Evolutionary conservation across 495 filamentous ascomycete genomes (phyloP).

Genomic region (Elaphomyces granulatus): DNA sequence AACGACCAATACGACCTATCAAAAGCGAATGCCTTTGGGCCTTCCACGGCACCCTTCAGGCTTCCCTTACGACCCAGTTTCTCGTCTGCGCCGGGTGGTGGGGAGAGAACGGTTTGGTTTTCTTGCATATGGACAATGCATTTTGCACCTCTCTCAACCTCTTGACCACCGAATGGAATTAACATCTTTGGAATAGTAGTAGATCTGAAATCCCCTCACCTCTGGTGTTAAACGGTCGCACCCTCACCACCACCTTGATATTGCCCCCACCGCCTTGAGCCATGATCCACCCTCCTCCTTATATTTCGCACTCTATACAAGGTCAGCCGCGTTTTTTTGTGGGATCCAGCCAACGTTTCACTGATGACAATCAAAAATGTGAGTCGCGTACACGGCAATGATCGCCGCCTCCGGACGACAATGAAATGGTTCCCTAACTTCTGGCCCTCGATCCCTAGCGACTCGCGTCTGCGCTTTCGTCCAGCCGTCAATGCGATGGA

Average conservation of each 20-base stretch:
- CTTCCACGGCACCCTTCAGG: constrained; percentile 54
- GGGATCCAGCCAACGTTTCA: not conserved
- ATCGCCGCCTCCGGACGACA: constrained; percentile 20
- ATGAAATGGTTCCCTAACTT: not conserved
- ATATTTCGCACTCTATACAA: constrained; percentile 11
- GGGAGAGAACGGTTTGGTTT: constrained; percentile 72
- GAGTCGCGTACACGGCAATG: constrained; percentile 27
- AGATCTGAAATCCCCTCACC: constrained; percentile 37
- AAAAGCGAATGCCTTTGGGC: constrained; percentile 83
- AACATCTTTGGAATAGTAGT: not conserved
- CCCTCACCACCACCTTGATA: constrained; percentile 98
- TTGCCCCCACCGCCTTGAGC: constrained; percentile 77
- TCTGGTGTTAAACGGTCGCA: constrained; percentile 83
- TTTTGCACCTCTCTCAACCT: constrained; percentile 84
- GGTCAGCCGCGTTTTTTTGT: not conserved
- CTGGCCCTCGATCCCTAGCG: too few species aligned
- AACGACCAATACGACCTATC: constrained; percentile 98
- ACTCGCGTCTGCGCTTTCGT: too few species aligned
- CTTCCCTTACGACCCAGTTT: constrained; percentile 43
- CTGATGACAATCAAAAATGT: constrained; percentile 8
- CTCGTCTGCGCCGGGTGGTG: constrained; percentile 52
- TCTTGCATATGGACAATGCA: constrained; percentile 96
- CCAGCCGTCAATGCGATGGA: too few species aligned
- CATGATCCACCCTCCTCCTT: constrained; percentile 41
- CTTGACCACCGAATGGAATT: constrained; percentile 28